Evolutionary conservation across 208 protist genomes (phyloP).

Genomic region (Trypanosoma rangeli): DNA sequence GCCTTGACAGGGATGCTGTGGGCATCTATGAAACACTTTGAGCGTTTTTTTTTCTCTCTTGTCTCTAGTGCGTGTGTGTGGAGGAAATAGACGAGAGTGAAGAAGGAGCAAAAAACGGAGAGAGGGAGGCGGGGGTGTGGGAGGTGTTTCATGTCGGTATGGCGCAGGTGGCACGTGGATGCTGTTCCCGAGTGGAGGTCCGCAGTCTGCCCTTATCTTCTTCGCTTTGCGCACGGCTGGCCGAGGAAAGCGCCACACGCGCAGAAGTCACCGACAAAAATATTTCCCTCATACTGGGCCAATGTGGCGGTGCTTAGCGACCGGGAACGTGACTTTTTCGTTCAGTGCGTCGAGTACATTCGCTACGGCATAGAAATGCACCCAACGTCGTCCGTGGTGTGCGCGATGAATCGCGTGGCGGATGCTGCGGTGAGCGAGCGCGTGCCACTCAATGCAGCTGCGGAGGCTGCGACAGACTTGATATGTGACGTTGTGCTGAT

Average conservation of each 20-base stretch:
- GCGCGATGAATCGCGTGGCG: constrained; percentile 14
- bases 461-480: neutral
- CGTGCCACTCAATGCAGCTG: neutral
- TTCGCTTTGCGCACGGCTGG: constrained; percentile 26
- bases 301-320: constrained; percentile 23
- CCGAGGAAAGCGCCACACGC: neutral
- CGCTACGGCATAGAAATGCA: constrained; percentile 21
- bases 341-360: constrained; percentile 39
- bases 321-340: constrained; percentile 34
- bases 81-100: neutral
- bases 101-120: neutral
- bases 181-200: constrained; percentile 19
- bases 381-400: constrained; percentile 6
- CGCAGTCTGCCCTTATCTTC: constrained; percentile 21
- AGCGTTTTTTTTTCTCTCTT: neutral
- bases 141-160: constrained; percentile 21
- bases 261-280: constrained; percentile 10
- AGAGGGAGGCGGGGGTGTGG: neutral
- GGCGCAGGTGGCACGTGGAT: constrained; percentile 26
- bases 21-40: neutral
- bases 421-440: neutral
- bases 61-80: neutral
- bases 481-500: constrained; percentile 47
- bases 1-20: neutral
- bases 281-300: constrained; percentile 32